Conservation (phyloP, 106 monocot genomes). For the Dendrobium officinale region DNA sequence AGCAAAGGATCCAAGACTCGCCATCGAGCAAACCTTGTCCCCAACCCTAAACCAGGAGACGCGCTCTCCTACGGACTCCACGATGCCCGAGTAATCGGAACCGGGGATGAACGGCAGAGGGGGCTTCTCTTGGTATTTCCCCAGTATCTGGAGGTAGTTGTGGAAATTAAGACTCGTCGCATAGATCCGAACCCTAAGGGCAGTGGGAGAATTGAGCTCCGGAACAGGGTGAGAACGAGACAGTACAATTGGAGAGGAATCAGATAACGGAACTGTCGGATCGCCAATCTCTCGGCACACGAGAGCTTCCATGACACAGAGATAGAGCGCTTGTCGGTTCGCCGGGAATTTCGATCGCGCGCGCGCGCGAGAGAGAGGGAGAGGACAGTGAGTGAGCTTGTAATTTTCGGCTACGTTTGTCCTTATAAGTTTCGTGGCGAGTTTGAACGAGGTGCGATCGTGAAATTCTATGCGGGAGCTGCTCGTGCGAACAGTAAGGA, state of each 20-base stretch:
- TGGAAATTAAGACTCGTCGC: constrained; percentile 88
- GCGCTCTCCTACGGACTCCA: constrained; percentile 55
- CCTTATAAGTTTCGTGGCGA: too few species aligned
- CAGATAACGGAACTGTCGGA: constrained; percentile 50
- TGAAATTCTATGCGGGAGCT: too few species aligned
- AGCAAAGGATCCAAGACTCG: constrained; percentile 55
- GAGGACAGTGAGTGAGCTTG: too few species aligned
- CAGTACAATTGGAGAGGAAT: constrained; percentile 43
- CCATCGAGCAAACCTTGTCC: constrained; percentile 74
- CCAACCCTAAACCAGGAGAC: constrained; percentile 62
- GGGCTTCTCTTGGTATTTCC: constrained; percentile 93
- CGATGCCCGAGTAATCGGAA: constrained; percentile 83
- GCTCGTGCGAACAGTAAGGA: too few species aligned
- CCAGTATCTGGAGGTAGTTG: constrained; percentile 84
- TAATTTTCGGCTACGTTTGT: too few species aligned
- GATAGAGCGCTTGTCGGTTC: neutral
- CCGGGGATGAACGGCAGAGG: constrained; percentile 87
- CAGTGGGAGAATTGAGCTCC: constrained; percentile 46
- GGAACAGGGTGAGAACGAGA: constrained; percentile 49
- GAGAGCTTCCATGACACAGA: constrained; percentile 66
- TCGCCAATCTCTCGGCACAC: constrained; percentile 72
- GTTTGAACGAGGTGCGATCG: too few species aligned
- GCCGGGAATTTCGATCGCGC: neutral
- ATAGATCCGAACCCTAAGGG: constrained; percentile 57
- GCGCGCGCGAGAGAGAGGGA: too few species aligned